These are phyloP conservation scores for Corymbia citriodora DNA, from an alignment of 441 rosid species.

Conservation along the genomic window DNA sequence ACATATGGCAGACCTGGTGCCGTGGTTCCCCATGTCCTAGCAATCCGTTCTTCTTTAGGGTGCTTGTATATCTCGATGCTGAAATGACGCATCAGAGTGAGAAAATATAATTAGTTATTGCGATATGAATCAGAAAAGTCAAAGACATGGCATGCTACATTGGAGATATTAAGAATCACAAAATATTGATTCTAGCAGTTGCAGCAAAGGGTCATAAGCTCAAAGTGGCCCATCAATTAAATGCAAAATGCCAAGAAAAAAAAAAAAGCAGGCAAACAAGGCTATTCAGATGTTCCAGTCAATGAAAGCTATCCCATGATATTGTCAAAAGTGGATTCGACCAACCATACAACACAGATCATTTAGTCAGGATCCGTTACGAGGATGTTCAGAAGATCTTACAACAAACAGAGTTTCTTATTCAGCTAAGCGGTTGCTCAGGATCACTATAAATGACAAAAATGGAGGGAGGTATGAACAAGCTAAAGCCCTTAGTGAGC, in stretches of 20 bases:
- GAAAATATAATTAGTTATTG: background rate
- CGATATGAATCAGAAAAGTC: background rate
- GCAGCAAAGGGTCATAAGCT: background rate
- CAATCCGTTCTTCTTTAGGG: conserved; percentile 89
- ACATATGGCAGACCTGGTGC: conserved; percentile 86
- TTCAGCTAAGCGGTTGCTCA: background rate
- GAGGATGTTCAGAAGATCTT: background rate
- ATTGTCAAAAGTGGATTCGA: background rate
- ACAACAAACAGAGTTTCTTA: background rate
- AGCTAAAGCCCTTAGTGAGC: background rate
- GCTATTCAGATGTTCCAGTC: background rate
- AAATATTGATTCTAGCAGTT: background rate
- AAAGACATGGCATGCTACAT: background rate
- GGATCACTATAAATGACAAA: background rate
- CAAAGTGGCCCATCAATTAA: background rate
- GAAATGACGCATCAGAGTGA: conserved; percentile 9
- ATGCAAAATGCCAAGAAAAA: background rate
- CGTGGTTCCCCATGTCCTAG: conserved; percentile 93
- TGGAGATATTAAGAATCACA: background rate
- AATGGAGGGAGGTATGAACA: background rate
- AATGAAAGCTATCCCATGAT: background rate
- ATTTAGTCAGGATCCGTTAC: background rate
- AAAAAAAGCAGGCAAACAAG: background rate
- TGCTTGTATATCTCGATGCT: conserved; percentile 94
- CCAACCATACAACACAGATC: background rate